Percentiles rank a stretch among this genome's conserved stretches.
These are phyloP conservation scores for Globisporangium recalcitrans DNA, from an alignment of 352 stramenopile species.

Conservation along the genomic window DNA sequence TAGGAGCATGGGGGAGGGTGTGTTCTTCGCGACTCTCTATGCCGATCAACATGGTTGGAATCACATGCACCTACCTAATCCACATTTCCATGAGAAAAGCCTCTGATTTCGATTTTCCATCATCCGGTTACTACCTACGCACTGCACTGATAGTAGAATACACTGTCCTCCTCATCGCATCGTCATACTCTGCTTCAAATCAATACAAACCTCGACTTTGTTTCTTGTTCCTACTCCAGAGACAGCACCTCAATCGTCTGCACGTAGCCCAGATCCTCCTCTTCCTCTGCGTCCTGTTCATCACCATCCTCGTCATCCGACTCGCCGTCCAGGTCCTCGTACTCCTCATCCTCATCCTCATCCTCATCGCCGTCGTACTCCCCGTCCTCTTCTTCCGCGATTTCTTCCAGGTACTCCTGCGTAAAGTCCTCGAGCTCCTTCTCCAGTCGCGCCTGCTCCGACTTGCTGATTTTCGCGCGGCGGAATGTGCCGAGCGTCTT, in stretches of 20 bases:
- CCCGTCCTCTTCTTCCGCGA: conserved; percentile 32
- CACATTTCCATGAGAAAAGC: not conserved
- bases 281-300: not conserved
- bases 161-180: not conserved
- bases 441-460: conserved; percentile 40
- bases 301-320: conserved; percentile 15
- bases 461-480: conserved; percentile 43
- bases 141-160: not conserved
- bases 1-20: conserved; percentile 24
- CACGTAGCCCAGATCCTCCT: conserved; percentile 20
- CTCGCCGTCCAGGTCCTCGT: conserved; percentile 15
- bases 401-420: conserved; percentile 55
- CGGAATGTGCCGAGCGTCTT: conserved; percentile 41
- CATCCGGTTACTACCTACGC: not conserved
- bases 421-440: conserved; percentile 58
- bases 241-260: conserved; percentile 15
- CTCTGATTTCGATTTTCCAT: not conserved
- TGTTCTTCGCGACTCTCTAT: not conserved
- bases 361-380: conserved; percentile 20
- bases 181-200: not conserved
- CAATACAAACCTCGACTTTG: not conserved
- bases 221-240: not conserved
- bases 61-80: not conserved
- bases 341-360: conserved; percentile 16
- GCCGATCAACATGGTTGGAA: not conserved